phyloP scores from a whole-genome alignment of 139 green algal genomes.

The Zygnema circumcarinatum region DNA sequence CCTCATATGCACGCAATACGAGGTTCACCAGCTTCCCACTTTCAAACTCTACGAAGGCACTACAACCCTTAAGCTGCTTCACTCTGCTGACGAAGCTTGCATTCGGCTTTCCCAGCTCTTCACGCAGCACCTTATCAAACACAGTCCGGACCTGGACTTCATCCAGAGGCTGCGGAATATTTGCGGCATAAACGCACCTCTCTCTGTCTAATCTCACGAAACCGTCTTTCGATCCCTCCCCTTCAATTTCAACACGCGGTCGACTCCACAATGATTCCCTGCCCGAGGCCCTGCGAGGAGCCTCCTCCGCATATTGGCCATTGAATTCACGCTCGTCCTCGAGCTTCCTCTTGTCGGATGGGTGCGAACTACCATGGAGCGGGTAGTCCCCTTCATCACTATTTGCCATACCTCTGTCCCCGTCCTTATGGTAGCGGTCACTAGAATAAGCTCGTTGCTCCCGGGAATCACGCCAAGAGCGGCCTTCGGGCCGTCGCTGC shows the following conservation, averaged over 20 bases:
- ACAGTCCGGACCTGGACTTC: not conserved
- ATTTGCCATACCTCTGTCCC: not conserved
- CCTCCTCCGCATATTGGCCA: not conserved
- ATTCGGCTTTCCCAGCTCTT: not conserved
- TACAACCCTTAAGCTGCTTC: not conserved
- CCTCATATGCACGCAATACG: not conserved
- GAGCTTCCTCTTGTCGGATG: not conserved
- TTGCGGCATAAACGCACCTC: not conserved
- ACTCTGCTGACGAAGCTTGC: not conserved
- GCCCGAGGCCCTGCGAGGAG: not conserved
- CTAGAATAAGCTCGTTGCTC: not conserved
- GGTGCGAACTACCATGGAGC: not conserved
- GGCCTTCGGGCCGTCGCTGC: not conserved
- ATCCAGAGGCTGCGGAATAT: not conserved
- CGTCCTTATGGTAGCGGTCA: not conserved
- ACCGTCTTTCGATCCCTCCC: not conserved
- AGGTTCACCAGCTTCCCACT: not conserved
- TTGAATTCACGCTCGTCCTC: not conserved
- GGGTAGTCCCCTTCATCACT: not conserved
- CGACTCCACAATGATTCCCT: not conserved
- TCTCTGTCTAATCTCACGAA: not conserved
- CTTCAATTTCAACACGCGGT: not conserved
- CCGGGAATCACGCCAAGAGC: too few relatives aligned
- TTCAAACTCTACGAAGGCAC: not conserved
- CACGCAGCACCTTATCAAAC: not conserved